Evolutionary conservation across 495 filamentous ascomycete genomes (phyloP), one percentile per base, ranked within the genome.

Genomic region (Chaetomium cochliodes): DNA sequence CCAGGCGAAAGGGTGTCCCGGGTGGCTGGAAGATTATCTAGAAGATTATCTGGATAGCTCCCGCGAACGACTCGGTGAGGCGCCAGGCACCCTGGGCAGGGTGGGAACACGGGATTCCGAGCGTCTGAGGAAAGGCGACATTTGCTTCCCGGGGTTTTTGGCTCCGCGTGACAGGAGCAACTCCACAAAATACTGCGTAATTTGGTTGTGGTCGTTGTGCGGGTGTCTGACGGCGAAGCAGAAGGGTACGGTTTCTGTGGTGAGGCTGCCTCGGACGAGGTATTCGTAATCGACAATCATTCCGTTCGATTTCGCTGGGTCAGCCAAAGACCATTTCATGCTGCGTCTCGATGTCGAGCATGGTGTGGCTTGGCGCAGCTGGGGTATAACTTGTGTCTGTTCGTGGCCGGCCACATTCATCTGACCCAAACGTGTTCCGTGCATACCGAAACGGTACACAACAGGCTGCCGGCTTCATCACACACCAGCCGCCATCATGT

Each of bases 91-190:
- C 25, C 25, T 4, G 26, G 49, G 11, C 12, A 15, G 30, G 41
- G 51, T 39, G 51, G 51, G 51, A 55, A 56, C 51, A 54, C 37
- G 33, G 58, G 28, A 28, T 37, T 51, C n/a, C 26, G 51, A 26
- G 39, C 33, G 22, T 30, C 25, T 53, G 39, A 37, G 33, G 33
- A 7, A n/a, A 55, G 60, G 60, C 60, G 60, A 63, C 41, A 56
- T 63, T 63, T 28, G 47, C 47, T 46, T n/a, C 28, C 51, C 41
- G 37, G 60, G 60, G 60, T 22, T 55, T 16, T 55, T 54, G n/a
- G 22, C 49, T 49, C 60, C 60, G 55, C 60, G 39, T 41, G 51
- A 16, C 41, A 18, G 51, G 9, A 18, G 23, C 41, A 37, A 23
- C 60, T 55, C 60, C 60, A 49, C 60, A 63, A 23, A 46, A 23